Base-by-base conservation (phyloP, 176 grass and related monocot genomes). In the Pontederia paniculata region DNA sequence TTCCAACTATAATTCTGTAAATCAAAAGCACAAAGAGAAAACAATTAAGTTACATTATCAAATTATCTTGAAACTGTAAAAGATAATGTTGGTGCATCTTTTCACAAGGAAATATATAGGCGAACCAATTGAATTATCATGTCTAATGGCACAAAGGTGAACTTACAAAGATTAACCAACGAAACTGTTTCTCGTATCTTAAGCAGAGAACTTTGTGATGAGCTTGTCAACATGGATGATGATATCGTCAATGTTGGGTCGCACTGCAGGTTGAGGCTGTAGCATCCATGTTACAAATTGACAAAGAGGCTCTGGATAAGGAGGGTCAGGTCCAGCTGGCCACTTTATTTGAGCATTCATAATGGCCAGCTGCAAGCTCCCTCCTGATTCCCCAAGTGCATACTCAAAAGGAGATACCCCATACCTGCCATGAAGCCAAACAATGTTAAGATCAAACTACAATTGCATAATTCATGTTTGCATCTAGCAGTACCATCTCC, bases 151-250 rank as follows among this genome's bases (percentile, higher is more conserved):
- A 31, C 25, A 31, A 31, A 31, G 25, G 25, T 31, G 25, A 54
- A 51, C 45, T 74, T 42, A 57, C 48, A 63, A 21, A 21, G 18
- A 19, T 28, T 15, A 2, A 68, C 11, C 49, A 21, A 37, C 37
- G 17, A 57, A 80, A 57, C 25, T 21, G 57, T 70, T 66, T 52
- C 42, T n/a, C 18, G 42, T 57, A 37, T 48, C 60, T 95, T 65
- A 95, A 72, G 65, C 66, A 2, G 84, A 86, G 77, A 80, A 70
- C 45, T 95, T 95, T 0, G 73, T 62, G 48, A 86, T 70, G 70
- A 95, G 85, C 77, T 95, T 95, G 68, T 95, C 89, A 46, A 89
- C 89, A 10, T 95, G 89, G 45, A 95, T 75, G 79, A 95, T 80
- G 67, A 95, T 80, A 68, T 89, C 89, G 20, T 89, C 78, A 11